Percentiles rank a stretch among this genome's conserved stretches.
Evolutionary conservation across 345 rosid genomes (phyloP).

Genomic region (Euphorbia pulcherrima): DNA sequence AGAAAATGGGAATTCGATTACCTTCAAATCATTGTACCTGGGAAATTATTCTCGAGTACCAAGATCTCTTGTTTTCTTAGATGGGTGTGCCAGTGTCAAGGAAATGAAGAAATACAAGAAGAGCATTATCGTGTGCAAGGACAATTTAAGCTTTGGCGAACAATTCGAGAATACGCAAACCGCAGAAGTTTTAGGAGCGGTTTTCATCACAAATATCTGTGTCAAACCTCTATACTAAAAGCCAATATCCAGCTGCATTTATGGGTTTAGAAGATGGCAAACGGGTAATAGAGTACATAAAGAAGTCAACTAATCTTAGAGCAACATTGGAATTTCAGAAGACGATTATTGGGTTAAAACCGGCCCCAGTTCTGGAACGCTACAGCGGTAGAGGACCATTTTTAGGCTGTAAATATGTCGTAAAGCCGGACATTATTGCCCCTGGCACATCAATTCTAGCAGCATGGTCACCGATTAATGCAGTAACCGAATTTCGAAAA

Average conservation of each 20-base stretch:
- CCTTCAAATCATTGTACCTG: slow-evolving; percentile 28
- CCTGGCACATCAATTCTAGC: slow-evolving; percentile 40
- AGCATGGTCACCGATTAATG: slow-evolving; percentile 38
- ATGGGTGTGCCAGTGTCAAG: slow-evolving; percentile 25
- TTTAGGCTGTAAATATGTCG: slow-evolving; percentile 23
- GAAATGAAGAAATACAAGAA: slow-evolving; percentile 25
- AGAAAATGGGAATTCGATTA: slow-evolving; percentile 11
- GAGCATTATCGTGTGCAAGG: slow-evolving; percentile 35
- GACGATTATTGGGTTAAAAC: slow-evolving; percentile 31
- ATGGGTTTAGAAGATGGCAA: slow-evolving; percentile 22
- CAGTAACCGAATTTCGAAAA: slow-evolving; percentile 18
- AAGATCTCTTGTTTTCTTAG: slow-evolving; percentile 30
- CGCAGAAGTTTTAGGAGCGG: slow-evolving; percentile 33
- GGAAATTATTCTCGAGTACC: slow-evolving; percentile 25
- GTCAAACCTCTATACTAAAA: slow-evolving; percentile 22
- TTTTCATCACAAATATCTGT: slow-evolving; percentile 27
- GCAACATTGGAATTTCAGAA: slow-evolving; percentile 31
- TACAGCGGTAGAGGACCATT: slow-evolving; percentile 49
- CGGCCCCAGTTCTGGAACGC: slow-evolving; percentile 35
- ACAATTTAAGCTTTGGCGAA: slow-evolving; percentile 14
- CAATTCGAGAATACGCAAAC: slow-evolving; percentile 26
- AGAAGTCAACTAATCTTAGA: slow-evolving; percentile 20
- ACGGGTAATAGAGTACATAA: slow-evolving; percentile 26
- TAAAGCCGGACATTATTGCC: slow-evolving; percentile 44
- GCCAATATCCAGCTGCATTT: slow-evolving; percentile 38